Base-by-base conservation (phyloP, 2,329 filamentous ascomycete species). In the Pseudocercospora eumusae region DNA sequence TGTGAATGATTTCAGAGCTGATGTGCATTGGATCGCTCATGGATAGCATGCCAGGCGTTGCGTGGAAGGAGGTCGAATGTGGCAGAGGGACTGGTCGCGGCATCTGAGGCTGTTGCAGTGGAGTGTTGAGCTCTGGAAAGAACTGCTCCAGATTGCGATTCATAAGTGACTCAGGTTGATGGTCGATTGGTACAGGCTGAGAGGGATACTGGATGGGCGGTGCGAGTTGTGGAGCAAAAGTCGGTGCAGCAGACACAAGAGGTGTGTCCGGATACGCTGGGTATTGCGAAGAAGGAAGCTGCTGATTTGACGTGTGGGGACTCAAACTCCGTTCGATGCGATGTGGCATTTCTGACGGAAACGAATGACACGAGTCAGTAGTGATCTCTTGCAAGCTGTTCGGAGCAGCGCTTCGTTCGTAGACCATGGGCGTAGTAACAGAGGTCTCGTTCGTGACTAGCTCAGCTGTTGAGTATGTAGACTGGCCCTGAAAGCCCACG, bases 1-100 rank as follows among this genome's bases (percentile, higher is more conserved):
- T 60, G 57, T 42, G 61, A 2, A 57, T 55, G 23, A 62, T 57
- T 20, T 63, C 60, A 4, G 55, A 27, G 13, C 54, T 59, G 21
- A 63, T 31, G 6, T 49, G 50, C 13, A 64, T 62, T 11, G 62
- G 56, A 25, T 47, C 28, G 36, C 55, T 56, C 3, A 50, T 53
- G 6, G 44, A 40, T 3, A 47, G 45, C 13, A 45, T 27, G 1
- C 6, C 21, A 15, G 23, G 18, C 3, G 18, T 2, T 10, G 57
- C 10, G 21, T 58, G 20, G 11, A 33, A 47, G 8, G 28, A 27
- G 18, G 20, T 33, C 15, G 49, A 21, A 7, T 54, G 25, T 3
- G 50, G 28, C n/a, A 28, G 8, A 8, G 50, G 27, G 15, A 54
- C 18, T 36, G 50, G 36, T 9, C n/a, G 50, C 9, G 27, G 50